phyloP scores from a whole-genome alignment of 768 basidiomycete species.

The Termitomyces titanicus region DNA sequence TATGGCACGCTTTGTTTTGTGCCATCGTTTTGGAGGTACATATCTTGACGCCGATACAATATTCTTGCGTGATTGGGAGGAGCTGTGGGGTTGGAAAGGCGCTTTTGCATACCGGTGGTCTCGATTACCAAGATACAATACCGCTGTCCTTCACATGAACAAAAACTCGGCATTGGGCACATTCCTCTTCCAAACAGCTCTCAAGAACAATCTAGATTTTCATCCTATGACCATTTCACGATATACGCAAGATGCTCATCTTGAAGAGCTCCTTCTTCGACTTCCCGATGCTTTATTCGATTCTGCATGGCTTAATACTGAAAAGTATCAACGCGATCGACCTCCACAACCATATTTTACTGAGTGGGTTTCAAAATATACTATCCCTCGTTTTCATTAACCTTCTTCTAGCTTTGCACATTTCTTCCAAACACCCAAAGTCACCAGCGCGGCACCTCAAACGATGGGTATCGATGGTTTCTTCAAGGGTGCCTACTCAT shows the following conservation, averaged over 20 bases:
- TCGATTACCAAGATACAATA: slow-evolving; percentile 90
- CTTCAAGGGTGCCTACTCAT: slow-evolving; percentile 93
- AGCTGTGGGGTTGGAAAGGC: slow-evolving; percentile 95
- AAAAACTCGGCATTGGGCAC: slow-evolving; percentile 88
- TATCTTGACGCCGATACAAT: slow-evolving; percentile 98
- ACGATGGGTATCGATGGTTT: slow-evolving; percentile 93
- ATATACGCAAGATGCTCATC: slow-evolving; percentile 85
- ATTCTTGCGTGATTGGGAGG: slow-evolving; percentile 96
- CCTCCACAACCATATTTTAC: slow-evolving; percentile 95
- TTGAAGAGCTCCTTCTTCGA: slow-evolving; percentile 80
- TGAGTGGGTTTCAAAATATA: slow-evolving; percentile 44
- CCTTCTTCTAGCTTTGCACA: slow-evolving; percentile 64
- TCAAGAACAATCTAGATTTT: slow-evolving; percentile 93
- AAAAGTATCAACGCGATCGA: slow-evolving; percentile 85
- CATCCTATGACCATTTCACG: slow-evolving; percentile 94
- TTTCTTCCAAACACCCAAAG: slow-evolving; percentile 80
- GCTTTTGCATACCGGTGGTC: slow-evolving; percentile 98
- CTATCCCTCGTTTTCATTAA: background rate
- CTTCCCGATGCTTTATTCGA: slow-evolving; percentile 96
- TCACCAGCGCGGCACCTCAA: slow-evolving; percentile 76
- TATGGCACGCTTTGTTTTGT: slow-evolving; percentile 96
- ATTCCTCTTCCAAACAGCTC: slow-evolving; percentile 90
- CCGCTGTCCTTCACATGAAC: slow-evolving; percentile 92
- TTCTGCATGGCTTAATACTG: slow-evolving; percentile 94
- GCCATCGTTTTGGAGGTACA: slow-evolving; percentile 93